These are phyloP conservation scores for Syncephalastrum contaminatum DNA, from an alignment of 371 early-diverging fungal species.

Conservation along the genomic window DNA sequence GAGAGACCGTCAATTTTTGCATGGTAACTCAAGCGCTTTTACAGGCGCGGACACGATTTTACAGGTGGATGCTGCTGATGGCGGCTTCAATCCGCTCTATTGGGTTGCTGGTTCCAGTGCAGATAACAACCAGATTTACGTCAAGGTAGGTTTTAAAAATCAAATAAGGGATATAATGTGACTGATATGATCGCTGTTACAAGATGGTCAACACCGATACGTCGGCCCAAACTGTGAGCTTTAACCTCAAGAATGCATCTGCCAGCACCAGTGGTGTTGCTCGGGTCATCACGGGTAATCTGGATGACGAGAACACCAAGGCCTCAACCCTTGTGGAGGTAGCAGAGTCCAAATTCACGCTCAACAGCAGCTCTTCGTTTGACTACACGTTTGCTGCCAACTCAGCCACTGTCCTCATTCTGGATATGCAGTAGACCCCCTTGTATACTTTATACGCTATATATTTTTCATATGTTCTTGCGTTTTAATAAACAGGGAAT, in stretches of 20 bases:
- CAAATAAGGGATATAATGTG: not conserved
- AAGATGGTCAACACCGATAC: conserved; percentile 17
- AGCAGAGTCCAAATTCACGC: conserved; percentile 9
- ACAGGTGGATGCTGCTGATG: conserved; percentile 20
- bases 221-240: conserved; percentile 10
- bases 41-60: conserved; percentile 21
- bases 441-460: too few species aligned
- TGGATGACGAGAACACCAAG: conserved; percentile 10
- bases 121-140: conserved; percentile 16
- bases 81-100: conserved; percentile 23
- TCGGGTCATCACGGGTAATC: conserved; percentile 10
- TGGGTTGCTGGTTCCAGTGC: conserved; percentile 25
- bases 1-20: too few species aligned
- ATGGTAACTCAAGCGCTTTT: not conserved
- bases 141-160: conserved; percentile 11
- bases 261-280: conserved; percentile 19
- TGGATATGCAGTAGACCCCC: conserved; percentile 5
- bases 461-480: too few species aligned
- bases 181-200: not conserved
- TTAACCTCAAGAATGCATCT: conserved; percentile 12
- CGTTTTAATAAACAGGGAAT: too few species aligned
- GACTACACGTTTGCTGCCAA: conserved; percentile 16
- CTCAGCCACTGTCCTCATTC: conserved; percentile 18
- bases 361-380: conserved; percentile 10
- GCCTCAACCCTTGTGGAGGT: conserved; percentile 7